These are phyloP conservation scores for Skeletonema costatum DNA, from an alignment of 108 stramenopile species.

Conservation along the genomic window DNA sequence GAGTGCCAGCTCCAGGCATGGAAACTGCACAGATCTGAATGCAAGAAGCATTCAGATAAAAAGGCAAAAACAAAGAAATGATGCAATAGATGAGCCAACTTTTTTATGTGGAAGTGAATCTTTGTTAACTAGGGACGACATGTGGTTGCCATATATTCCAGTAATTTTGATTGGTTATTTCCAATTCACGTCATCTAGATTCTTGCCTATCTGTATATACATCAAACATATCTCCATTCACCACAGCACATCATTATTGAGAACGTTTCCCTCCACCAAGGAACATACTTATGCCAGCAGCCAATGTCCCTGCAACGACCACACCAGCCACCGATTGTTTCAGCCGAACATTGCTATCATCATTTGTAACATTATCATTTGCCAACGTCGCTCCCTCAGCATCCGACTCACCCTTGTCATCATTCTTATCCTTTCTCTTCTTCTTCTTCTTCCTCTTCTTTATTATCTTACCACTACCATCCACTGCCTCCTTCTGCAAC, in stretches of 20 bases:
- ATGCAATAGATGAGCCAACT: not conserved
- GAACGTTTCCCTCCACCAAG: slow-evolving; percentile 40
- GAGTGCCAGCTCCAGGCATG: not conserved
- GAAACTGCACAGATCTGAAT: not conserved
- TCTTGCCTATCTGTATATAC: too few species aligned
- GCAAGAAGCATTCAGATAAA: not conserved
- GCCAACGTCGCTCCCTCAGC: not conserved
- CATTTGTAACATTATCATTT: not conserved
- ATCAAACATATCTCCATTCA: too few species aligned
- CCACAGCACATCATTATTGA: not conserved
- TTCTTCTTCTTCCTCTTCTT: slow-evolving; percentile 8
- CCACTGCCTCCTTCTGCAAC: slow-evolving; percentile 30
- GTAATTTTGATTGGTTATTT: too few species aligned
- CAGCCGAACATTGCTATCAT: not conserved
- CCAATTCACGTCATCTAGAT: too few species aligned
- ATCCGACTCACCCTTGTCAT: not conserved
- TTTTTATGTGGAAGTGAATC: not conserved
- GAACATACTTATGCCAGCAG: slow-evolving; percentile 38
- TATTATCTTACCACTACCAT: not conserved
- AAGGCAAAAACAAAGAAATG: not conserved
- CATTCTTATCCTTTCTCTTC: slow-evolving; percentile 28
- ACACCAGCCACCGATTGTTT: slow-evolving; percentile 45
- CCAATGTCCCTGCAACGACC: slow-evolving; percentile 36
- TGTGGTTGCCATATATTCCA: too few species aligned
- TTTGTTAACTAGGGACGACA: not conserved